Conservation (phyloP, 495 filamentous ascomycete species). For the Saxispiralis lemnorum region DNA sequence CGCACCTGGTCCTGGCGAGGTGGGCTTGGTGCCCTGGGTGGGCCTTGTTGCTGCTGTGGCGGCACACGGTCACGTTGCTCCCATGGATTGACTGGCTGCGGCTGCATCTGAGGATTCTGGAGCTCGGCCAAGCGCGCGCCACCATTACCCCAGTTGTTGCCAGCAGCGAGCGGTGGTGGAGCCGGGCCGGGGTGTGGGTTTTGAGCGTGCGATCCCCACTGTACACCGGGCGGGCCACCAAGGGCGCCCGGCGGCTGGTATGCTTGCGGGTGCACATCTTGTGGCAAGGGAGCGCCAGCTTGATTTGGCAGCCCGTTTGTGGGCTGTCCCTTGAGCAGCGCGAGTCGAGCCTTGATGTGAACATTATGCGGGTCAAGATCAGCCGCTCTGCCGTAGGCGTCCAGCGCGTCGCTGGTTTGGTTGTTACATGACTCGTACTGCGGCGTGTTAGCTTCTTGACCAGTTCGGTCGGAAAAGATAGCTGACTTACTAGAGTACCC, state of each 20-base stretch:
- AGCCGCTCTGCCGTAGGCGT: conserved; percentile 86
- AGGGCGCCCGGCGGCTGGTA: conserved; percentile 30
- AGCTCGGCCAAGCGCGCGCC: conserved; percentile 54
- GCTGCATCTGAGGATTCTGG: conserved; percentile 46
- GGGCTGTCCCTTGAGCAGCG: conserved; percentile 66
- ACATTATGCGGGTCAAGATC: conserved; percentile 85
- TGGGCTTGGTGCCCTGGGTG: conserved; percentile 38
- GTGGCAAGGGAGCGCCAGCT: conserved; percentile 49
- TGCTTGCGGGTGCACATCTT: conserved; percentile 51
- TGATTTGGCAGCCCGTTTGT: conserved; percentile 50
- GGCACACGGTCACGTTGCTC: conserved; percentile 59
- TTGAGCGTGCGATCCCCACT: conserved; percentile 44
- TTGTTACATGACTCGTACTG: conserved; percentile 99
- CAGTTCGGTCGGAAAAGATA: conserved; percentile 6
- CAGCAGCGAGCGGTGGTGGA: conserved; percentile 24
- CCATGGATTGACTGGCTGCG: conserved; percentile 51
- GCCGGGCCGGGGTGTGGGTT: conserved; percentile 38
- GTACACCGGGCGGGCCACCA: conserved; percentile 54
- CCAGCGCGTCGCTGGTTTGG: conserved; percentile 87
- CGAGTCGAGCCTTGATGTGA: conserved; percentile 87
- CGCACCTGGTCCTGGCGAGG: conserved; percentile 46
- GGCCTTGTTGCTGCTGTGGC: conserved; percentile 31
- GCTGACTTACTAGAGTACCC: conserved; percentile 68
- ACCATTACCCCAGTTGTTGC: conserved; percentile 48
- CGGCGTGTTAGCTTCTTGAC: conserved; percentile 19